Evolutionary conservation across 768 basidiomycete species (phyloP).

Genomic region (Neoboletus brunneissimus): DNA sequence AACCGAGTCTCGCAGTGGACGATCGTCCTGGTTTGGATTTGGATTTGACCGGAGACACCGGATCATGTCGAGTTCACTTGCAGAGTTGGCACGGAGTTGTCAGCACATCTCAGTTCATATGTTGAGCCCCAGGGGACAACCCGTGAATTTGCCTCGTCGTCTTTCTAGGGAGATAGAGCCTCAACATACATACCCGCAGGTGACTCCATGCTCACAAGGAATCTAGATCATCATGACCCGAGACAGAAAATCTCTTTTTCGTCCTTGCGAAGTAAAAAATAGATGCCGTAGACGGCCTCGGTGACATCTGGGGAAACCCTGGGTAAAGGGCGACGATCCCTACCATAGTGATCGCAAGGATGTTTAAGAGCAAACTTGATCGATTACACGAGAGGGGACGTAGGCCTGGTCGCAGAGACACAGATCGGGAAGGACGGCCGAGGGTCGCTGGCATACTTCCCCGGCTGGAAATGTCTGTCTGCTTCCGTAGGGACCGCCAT

Average conservation of each 20-base stretch:
- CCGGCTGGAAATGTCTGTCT: background rate
- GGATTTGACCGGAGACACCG: background rate
- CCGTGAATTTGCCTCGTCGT: background rate
- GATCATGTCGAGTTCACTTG: background rate
- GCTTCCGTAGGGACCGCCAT: background rate
- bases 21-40: background rate
- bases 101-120: background rate
- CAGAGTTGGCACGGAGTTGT: background rate
- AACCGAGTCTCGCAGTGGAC: background rate
- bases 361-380: background rate
- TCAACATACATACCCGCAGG: background rate
- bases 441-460: background rate
- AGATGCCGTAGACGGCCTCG: background rate
- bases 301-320: background rate
- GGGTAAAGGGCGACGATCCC: background rate
- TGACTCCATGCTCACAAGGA: too few species aligned
- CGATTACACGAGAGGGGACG: background rate
- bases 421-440: background rate
- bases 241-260: background rate
- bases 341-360: background rate
- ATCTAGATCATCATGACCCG: background rate
- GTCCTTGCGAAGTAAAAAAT: background rate
- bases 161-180: too few species aligned
- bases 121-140: background rate
- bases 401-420: background rate